A percentile compares a stretch with the other conserved stretches of the same genome.
Evolutionary conservation across 169 alveolate species (phyloP).

Genomic region (Plasmodium sp.): DNA sequence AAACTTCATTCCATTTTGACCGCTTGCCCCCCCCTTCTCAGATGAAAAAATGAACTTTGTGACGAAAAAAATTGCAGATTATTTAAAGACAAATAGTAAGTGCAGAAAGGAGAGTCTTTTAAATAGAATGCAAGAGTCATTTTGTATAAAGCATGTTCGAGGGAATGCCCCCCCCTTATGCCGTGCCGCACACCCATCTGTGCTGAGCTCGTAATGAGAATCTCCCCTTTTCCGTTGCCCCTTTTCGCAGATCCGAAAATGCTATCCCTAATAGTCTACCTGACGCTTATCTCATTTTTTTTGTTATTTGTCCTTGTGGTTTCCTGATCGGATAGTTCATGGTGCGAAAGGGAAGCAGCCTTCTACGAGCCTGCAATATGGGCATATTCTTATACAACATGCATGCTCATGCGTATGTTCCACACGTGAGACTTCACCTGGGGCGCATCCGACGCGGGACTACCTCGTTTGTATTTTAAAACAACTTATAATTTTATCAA

Average conservation of each 20-base stretch:
- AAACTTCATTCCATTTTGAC: background rate
- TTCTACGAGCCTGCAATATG: background rate
- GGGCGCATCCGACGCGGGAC: background rate
- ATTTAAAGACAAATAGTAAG: conserved; percentile 77
- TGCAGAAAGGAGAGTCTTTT: background rate
- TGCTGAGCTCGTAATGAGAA: background rate
- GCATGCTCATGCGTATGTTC: background rate
- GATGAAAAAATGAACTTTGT: conserved; percentile 82
- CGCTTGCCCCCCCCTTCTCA: background rate
- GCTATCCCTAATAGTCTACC: conserved; percentile 41
- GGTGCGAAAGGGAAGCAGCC: background rate
- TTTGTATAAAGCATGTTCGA: background rate
- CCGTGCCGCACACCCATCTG: background rate
- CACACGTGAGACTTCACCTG: background rate
- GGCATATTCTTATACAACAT: background rate
- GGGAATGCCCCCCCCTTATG: background rate
- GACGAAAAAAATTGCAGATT: conserved; percentile 69
- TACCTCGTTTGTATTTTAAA: background rate
- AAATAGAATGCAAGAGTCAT: background rate
- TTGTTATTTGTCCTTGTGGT: conserved; percentile 36
- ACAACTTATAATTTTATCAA: background rate
- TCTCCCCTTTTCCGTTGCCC: conserved; percentile 2
- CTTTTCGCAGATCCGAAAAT: conserved; percentile 15
- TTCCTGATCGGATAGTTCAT: background rate
- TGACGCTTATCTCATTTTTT: conserved; percentile 17